phyloP scores from a whole-genome alignment of 306 rosid species.

The Ormosia emarginata region DNA sequence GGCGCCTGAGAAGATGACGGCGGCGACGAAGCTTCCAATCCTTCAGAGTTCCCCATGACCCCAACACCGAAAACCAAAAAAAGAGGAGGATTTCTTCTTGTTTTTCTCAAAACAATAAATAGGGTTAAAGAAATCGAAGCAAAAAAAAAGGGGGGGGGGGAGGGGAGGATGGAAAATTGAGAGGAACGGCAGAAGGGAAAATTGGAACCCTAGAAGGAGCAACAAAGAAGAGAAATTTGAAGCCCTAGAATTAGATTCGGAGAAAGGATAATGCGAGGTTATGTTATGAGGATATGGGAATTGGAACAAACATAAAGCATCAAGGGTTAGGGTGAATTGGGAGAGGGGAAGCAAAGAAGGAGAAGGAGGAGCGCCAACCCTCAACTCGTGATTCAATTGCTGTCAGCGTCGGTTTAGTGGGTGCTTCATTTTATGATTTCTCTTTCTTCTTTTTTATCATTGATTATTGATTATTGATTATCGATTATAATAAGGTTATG shows the following conservation, averaged over 20 bases:
- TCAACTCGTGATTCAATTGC: too few relatives aligned
- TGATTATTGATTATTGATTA: too few relatives aligned
- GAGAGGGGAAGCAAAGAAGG: not conserved
- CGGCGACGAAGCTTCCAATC: conserved; percentile 28
- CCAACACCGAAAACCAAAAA: not conserved
- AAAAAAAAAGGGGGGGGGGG: not conserved
- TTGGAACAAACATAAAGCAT: too few relatives aligned
- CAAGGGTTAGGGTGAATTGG: too few relatives aligned
- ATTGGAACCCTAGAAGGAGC: conserved; percentile 10
- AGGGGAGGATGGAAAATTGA: not conserved
- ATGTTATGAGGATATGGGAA: too few relatives aligned
- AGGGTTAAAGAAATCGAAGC: not conserved
- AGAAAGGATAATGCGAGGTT: too few relatives aligned
- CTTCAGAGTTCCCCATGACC: conserved; percentile 59
- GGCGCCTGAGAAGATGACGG: conserved; percentile 18
- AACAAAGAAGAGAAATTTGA: not conserved
- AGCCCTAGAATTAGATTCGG: not conserved
- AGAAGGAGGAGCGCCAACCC: not conserved
- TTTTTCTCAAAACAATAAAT: not conserved
- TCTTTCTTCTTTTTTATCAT: too few relatives aligned
- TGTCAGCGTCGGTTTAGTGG: too few relatives aligned
- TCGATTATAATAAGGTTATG: too few relatives aligned
- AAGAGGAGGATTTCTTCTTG: not conserved
- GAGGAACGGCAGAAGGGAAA: not conserved
- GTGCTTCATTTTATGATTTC: too few relatives aligned